Base-by-base conservation (phyloP, 805 yeast genomes). In the Ogataea polymorpha region DNA sequence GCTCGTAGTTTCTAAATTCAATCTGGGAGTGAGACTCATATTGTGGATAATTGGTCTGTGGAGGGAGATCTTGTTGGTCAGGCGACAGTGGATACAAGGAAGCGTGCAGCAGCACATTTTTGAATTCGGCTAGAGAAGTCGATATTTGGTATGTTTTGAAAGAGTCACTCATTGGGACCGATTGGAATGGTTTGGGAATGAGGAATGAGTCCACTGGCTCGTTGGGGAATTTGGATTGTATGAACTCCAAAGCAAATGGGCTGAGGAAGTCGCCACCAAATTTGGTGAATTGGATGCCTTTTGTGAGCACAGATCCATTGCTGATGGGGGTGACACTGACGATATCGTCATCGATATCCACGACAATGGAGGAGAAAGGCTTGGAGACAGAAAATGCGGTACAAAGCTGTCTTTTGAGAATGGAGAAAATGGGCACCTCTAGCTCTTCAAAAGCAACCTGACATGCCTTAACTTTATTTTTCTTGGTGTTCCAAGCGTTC, bases 191-290 rank as follows among this genome's bases (percentile, higher is more conserved):
- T 51, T 63, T 66, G 48, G 62, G 66, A 23, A 60, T 36, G 27
- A 73, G 58, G 42, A 61, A 56, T 42, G 46, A 43, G 6, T 50
- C 53, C 16, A 50, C 30, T 3, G 58, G 64, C 13, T 59, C 60
- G 12, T 59, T 58, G 35, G 67, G 65, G 43, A 42, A 42, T 21
- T 59, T 61, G 29, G 64, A 50, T 42, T 67, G 62, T 46, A 72
- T 71, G 53, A 65, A 75, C 37, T 75, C 68, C 49, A 74, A 61
- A 2, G 80, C 67, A 62, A 85, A 86, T 37, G 77, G 70, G 59
- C 82, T 85, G 41, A 86, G 61, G 59, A 83, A 90, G 59, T 89
- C 91, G 8, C 97, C 98, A 3, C 90, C 96, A 58, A 74, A 85
- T 52, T 77, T 79, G 12, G 86, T 75, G 59, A 78, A 83, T 45